Base-by-base conservation (phyloP, 352 stramenopile species). In the Pythium dissotocum region DNA sequence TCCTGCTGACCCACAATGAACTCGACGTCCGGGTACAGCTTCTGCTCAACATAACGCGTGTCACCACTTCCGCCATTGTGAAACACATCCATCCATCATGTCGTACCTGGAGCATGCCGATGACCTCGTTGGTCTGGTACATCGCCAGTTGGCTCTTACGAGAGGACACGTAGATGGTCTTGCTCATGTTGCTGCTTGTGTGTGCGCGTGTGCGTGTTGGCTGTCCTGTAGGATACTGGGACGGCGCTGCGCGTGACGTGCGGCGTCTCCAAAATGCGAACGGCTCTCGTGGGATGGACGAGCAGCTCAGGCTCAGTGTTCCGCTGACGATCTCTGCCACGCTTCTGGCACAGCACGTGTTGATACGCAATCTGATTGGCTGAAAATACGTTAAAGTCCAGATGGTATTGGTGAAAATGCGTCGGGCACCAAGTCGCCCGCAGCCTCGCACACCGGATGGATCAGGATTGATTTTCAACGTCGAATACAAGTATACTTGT, bases 111-210 rank as follows among this genome's bases (percentile, higher is more conserved):
- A 97, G 81, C 83, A 90, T 93, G 42, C 49, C 78, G 58, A 94
- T 92, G 36, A 96, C 88, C 42, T 91, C 83, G 61, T 83, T 89
- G 67, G 89, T 97, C 77, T 97, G 89, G 40, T 80, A 79, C 85
- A 97, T 94, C 55, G 89, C 89, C 26, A 97, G 73, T 53, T 93
- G 85, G 71, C 83, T 94, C 83, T 96, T 96, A 62, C 89, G 87
- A 13, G 88, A 95, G 1, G 85, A 90, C 57, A 95, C 84, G 76
- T 88, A 94, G 65, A 95, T 80, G 40, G 82, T 90, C 69, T 78
- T 76, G 69, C 69, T 75, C 62, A 70, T 75, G 5, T 51, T 66
- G 55, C 21, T 28, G 53, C n/a, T 32, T 14, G 35, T 46, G 1
- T 33, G 18, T 56, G n/a, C 5, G 1, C n/a, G 33, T n/a, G 55